Conservation (phyloP, 2,329 filamentous ascomycete genomes). For the Apiospora saccharicola region DNA sequence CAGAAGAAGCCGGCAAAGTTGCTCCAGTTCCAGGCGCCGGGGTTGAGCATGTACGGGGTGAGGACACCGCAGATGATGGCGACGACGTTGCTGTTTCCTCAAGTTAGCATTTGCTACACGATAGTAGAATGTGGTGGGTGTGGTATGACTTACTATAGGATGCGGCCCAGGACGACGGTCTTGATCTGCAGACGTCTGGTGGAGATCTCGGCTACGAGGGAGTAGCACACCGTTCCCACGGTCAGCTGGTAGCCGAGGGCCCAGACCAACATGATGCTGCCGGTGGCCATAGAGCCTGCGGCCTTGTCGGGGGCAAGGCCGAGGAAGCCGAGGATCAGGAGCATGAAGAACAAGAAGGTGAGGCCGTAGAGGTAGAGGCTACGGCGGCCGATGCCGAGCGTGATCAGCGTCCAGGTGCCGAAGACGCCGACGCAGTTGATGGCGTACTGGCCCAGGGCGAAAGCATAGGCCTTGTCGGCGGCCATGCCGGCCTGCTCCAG, state of each 20-base stretch:
- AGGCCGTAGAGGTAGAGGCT: conserved; percentile 78
- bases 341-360: conserved; percentile 75
- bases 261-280: conserved; percentile 86
- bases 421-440: conserved; percentile 84
- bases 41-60: conserved; percentile 94
- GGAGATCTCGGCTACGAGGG: conserved; percentile 84
- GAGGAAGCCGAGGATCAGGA: conserved; percentile 84
- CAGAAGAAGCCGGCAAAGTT: conserved; percentile 92
- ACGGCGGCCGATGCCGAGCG: conserved; percentile 73
- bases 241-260: conserved; percentile 85
- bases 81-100: conserved; percentile 72
- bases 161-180: conserved; percentile 86
- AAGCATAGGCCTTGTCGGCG: conserved; percentile 60
- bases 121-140: background rate
- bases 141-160: conserved; percentile 65
- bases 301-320: conserved; percentile 74
- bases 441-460: conserved; percentile 69
- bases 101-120: background rate
- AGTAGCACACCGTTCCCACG: conserved; percentile 90
- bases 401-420: conserved; percentile 83
- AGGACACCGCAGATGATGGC: conserved; percentile 82
- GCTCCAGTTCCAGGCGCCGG: conserved; percentile 84
- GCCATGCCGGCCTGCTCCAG: conserved; percentile 65
- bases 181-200: conserved; percentile 87
- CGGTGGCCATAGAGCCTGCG: conserved; percentile 76